Evolutionary conservation across 2,329 filamentous ascomycete species (phyloP).

Genomic region (Dryadomyces sulphureus): DNA sequence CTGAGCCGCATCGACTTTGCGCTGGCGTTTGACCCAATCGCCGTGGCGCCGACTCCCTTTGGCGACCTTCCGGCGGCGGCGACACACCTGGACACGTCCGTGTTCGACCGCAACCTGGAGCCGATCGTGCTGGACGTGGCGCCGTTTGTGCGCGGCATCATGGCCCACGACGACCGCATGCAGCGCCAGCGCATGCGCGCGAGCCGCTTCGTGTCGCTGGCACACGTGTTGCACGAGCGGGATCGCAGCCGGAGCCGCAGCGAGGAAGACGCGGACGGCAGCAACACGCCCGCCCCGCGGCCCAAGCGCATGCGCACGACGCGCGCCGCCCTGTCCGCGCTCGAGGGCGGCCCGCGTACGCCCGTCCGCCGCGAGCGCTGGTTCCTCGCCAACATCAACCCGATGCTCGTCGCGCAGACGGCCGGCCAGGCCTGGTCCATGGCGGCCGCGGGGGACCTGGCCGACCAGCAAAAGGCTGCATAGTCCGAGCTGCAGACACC

Average conservation of each 20-base stretch:
- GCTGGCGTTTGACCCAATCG: conserved; percentile 46
- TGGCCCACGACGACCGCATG: conserved; percentile 57
- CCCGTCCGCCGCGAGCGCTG: conserved; percentile 51
- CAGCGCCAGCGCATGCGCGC: conserved; percentile 49
- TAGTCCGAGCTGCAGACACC: no score
- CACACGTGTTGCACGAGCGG: neutral
- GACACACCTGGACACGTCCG: conserved; percentile 47
- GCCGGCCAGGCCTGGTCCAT: conserved; percentile 20
- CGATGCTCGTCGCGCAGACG: conserved; percentile 41
- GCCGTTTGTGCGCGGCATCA: conserved; percentile 79
- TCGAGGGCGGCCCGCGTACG: conserved; percentile 51
- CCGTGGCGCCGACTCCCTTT: conserved; percentile 23
- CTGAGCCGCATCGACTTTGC: conserved; percentile 38
- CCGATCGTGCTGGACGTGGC: conserved; percentile 65
- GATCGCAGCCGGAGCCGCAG: conserved; percentile 18
- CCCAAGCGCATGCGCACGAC: conserved; percentile 49
- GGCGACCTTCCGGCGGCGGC: conserved; percentile 13
- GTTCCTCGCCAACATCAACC: conserved; percentile 45
- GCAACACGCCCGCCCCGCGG: neutral
- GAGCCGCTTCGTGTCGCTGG: conserved; percentile 35
- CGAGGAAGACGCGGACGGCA: neutral
- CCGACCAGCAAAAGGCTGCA: neutral
- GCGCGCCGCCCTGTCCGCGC: conserved; percentile 50
- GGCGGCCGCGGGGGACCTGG: conserved; percentile 1
- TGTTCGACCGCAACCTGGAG: conserved; percentile 16